Base-by-base conservation (phyloP, 106 monocot genomes). In the Dendrobium catenatum region DNA sequence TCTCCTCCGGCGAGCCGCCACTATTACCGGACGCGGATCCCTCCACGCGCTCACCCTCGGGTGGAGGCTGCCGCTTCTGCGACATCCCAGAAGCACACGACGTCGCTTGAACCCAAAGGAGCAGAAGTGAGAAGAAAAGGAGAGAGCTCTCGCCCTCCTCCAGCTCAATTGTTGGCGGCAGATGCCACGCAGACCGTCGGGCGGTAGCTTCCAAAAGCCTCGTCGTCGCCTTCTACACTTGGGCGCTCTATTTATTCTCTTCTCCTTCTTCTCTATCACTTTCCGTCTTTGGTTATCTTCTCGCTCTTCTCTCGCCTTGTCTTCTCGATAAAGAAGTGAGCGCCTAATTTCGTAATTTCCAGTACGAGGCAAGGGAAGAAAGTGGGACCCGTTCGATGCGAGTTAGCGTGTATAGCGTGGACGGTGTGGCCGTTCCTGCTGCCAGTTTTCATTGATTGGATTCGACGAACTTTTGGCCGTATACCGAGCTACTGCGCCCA, bases 31-130 rank as follows among this genome's bases (percentile, higher is more conserved):
- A 48, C 0, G 76, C 6, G 13, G 76, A 76, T 47, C 76, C 76
- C 47, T 46, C 49, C 41, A 46, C 73, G 44, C 55, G 68, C 3
- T 79, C 83, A 43, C 79, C 82, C 66, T 67, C 83, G 3, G 66
- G 72, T 26, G 76, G 49, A 24, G 20, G 49, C 42, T 81, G 87
- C 77, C 81, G 68, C 87, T 87, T 87, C 81, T 81, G 86, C 80
- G 86, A 80, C 86, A 86, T 83, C 82, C 26, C 48, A 9, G 48
- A 76, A 43, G 41, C 76, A 41, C 18, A 18, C 19, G 19, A 74
- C 64, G 26, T 22, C 64, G 64, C 40, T 72, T 0, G 72, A 72
- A 72, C 40, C 72, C 26, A 72, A n/a, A 22, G 15, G 5, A 72
- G 18, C 74, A 8, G 74, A 75, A 76, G 6, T 26, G 76, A 27